Conservation (phyloP, 1,284 basidiomycete species). For the Fomitopsis schrenkii region DNA sequence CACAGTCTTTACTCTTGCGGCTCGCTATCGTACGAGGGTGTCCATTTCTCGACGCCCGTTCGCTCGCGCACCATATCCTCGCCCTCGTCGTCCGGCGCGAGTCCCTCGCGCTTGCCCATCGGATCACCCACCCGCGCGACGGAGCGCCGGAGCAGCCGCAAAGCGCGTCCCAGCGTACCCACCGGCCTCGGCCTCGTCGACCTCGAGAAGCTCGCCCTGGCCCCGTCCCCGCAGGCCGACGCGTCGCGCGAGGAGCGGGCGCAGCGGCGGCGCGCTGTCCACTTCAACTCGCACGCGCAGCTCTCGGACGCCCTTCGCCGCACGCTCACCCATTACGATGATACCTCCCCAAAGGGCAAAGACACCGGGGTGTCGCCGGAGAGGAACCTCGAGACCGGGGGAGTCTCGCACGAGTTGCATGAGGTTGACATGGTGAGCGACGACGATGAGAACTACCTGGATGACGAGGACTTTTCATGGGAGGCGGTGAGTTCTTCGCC, state of each 20-base stretch:
- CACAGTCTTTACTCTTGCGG: not conserved
- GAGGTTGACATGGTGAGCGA: not conserved
- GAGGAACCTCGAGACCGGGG: not conserved
- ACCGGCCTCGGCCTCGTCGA: conserved; percentile 5
- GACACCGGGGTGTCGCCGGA: not conserved
- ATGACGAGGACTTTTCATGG: conserved; percentile 5
- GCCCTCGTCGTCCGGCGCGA: not conserved
- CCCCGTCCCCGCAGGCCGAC: conserved; percentile 4
- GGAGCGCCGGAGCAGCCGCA: not conserved
- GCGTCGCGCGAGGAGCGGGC: conserved; percentile 6
- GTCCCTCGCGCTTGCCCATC: conserved; percentile 5
- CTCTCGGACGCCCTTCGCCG: conserved; percentile 4
- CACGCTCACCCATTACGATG: not conserved
- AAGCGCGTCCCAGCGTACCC: not conserved
- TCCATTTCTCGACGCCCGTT: conserved; percentile 5
- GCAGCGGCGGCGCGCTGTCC: conserved; percentile 4
- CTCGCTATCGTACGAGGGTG: conserved; percentile 4
- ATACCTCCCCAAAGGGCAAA: not conserved
- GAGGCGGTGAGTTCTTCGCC: not conserved
- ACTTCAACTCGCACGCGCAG: conserved; percentile 7
- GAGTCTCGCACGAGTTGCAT: not conserved
- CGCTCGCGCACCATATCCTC: conserved; percentile 2
- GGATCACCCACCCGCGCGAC: not conserved
- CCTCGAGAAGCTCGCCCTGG: conserved; percentile 1
- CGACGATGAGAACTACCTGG: not conserved